phyloP scores from a whole-genome alignment of 371 early-diverging fungal genomes.

The Mucor saturninus region DNA sequence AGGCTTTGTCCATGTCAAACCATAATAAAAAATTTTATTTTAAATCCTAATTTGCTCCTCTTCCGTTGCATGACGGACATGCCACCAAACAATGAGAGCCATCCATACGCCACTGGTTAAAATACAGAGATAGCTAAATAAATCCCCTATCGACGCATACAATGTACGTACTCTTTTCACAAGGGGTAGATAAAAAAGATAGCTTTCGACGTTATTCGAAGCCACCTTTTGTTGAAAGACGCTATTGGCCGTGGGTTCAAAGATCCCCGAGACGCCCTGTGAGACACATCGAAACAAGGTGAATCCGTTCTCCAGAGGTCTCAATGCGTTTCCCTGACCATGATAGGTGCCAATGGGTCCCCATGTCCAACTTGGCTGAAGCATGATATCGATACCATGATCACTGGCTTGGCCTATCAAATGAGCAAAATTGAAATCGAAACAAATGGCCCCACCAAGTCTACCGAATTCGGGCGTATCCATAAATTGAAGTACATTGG shows the following conservation, averaged over 20 bases:
- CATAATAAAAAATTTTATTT: background rate
- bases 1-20: slow-evolving; percentile 4
- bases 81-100: too few relatives aligned
- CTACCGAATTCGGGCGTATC: slow-evolving; percentile 58
- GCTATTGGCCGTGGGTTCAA: slow-evolving; percentile 47
- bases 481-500: slow-evolving; percentile 44
- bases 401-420: slow-evolving; percentile 57
- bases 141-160: slow-evolving; percentile 49
- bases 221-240: slow-evolving; percentile 50
- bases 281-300: slow-evolving; percentile 58
- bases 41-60: too few relatives aligned
- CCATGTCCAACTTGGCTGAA: slow-evolving; percentile 65
- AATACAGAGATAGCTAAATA: slow-evolving; percentile 48
- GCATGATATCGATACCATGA: slow-evolving; percentile 52
- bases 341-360: slow-evolving; percentile 58
- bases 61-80: too few relatives aligned
- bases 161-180: slow-evolving; percentile 47
- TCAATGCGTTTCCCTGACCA: slow-evolving; percentile 44
- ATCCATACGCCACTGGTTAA: background rate
- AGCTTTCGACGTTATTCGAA: slow-evolving; percentile 39
- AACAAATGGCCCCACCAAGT: slow-evolving; percentile 59
- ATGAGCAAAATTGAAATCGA: slow-evolving; percentile 57
- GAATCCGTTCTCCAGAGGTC: slow-evolving; percentile 63
- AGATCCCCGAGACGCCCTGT: slow-evolving; percentile 57
- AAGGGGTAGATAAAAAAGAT: slow-evolving; percentile 54